These are phyloP conservation scores for Oidium heveae DNA, from an alignment of 2,329 filamentous ascomycete species.

Conservation along the genomic window DNA sequence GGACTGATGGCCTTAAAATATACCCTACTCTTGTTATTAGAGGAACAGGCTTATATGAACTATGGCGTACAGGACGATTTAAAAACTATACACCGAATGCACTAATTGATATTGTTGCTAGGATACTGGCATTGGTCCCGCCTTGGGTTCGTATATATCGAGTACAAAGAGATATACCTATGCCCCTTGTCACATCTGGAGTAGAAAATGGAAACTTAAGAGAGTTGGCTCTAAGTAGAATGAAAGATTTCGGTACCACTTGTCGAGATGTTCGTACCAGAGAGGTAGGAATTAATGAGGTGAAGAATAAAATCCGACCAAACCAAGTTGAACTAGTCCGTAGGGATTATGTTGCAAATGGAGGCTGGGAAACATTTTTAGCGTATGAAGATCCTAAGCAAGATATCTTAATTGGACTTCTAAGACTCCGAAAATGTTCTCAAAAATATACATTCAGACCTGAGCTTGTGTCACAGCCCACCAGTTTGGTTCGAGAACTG, in stretches of 20 bases:
- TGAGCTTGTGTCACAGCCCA: slow-evolving; percentile 66
- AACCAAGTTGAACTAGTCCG: slow-evolving; percentile 90
- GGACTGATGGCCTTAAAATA: slow-evolving; percentile 92
- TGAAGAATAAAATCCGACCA: slow-evolving; percentile 94
- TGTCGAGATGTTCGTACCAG: slow-evolving; percentile 90
- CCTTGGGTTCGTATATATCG: slow-evolving; percentile 98
- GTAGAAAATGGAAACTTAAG: slow-evolving; percentile 94
- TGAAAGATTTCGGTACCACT: slow-evolving; percentile 97
- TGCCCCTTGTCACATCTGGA: slow-evolving; percentile 95
- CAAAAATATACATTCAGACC: slow-evolving; percentile 77
- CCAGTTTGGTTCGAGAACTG: slow-evolving; percentile 75
- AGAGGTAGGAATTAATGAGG: slow-evolving; percentile 95
- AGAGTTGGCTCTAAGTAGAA: slow-evolving; percentile 78
- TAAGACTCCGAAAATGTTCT: slow-evolving; percentile 75
- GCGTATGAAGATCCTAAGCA: slow-evolving; percentile 97
- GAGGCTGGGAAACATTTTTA: slow-evolving; percentile 94
- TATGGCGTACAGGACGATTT: slow-evolving; percentile 91
- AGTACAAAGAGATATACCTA: slow-evolving; percentile 96
- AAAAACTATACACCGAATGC: slow-evolving; percentile 98
- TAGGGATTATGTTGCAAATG: slow-evolving; percentile 83
- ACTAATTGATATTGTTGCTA: slow-evolving; percentile 79
- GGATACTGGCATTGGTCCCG: slow-evolving; percentile 83
- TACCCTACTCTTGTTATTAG: slow-evolving; percentile 95
- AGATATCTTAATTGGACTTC: slow-evolving; percentile 79
- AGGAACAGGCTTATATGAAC: slow-evolving; percentile 83